Base-by-base conservation (phyloP, 148 eudicot species). In the Rhododendron simsii region DNA sequence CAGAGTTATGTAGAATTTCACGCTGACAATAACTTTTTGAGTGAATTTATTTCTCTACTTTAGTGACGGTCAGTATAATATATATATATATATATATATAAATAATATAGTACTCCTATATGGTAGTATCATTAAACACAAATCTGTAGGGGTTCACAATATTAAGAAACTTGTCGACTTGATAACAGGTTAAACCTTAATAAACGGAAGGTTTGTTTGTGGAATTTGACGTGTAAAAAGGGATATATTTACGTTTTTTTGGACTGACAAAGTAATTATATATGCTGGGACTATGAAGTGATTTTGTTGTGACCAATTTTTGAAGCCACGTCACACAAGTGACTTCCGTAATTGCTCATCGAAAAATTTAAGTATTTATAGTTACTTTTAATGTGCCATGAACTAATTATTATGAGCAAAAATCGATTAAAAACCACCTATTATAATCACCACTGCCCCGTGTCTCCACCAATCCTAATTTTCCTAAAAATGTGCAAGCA, bases 231-330 rank as follows among this genome's bases (percentile, higher is more conserved):
- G n/a, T 30, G n/a, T 14, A 14, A 37, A 18, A 81, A 5, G 18
- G 9, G 9, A 18, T 65, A 14, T 65, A 26, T 41, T n/a, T 83
- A 65, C 1, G 48, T n/a, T 16, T 39, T 35, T 55, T 16, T 41
- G 45, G 44, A 39, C 15, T 41, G 80, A 57, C 48, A 44, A 48
- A 71, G 26, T 78, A 88, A 83, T 79, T 65, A 83, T 41, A 6
- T 41, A 41, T 78, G 90, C 84, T 53, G 63, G 84, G 86, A 30
- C 39, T 81, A 67, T 83, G 86, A 55, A 55, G 21, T 55, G 61
- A 55, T 15, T 55, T 55, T 13, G 16, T 4, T 1, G 55, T 13
- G 55, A 51, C 16, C 55, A 51, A 51, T 13, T 51, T 51, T 13
- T 51, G 4, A 13, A 51, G 55, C 55, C 15, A 51, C 16, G 55